Percentiles rank a stretch among this genome's conserved stretches.
Conservation (phyloP, 495 filamentous ascomycete genomes). For the Schizothecium vesticola region DNA sequence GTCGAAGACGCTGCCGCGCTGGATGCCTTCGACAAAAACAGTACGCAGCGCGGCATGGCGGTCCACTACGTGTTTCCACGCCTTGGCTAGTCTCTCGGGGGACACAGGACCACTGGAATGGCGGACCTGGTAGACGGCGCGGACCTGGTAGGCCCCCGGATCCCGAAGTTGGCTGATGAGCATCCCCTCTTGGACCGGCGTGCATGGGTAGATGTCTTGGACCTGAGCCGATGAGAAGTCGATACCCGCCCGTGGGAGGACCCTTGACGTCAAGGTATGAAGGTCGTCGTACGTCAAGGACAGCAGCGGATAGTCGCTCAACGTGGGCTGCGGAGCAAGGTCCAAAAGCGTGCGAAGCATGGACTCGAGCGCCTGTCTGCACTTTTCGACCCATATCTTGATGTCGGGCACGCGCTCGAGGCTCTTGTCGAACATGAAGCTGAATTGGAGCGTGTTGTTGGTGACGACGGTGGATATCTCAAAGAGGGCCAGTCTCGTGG, state of each 20-base stretch:
- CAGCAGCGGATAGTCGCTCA: constrained; percentile 22
- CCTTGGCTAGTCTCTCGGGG: constrained; percentile 34
- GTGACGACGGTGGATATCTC: constrained; percentile 37
- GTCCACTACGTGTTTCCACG: constrained; percentile 51
- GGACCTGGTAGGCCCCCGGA: constrained; percentile 19
- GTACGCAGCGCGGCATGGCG: constrained; percentile 52
- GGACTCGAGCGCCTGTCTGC: constrained; percentile 10
- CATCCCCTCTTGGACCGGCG: constrained; percentile 59
- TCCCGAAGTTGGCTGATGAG: constrained; percentile 23
- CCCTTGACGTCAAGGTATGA: constrained; percentile 4
- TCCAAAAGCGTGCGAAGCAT: constrained; percentile 8
- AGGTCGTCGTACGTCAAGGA: constrained; percentile 17
- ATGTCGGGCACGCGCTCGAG: constrained; percentile 17
- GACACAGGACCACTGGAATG: constrained; percentile 27
- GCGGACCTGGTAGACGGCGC: constrained; percentile 19
- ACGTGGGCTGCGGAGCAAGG: constrained; percentile 11
- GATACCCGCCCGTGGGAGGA: constrained; percentile 18
- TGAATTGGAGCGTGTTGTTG: constrained; percentile 18
- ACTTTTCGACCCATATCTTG: constrained; percentile 14
- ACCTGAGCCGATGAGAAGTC: constrained; percentile 17
- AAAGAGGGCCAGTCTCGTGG: constrained; percentile 50
- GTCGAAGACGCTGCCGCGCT: constrained; percentile 38
- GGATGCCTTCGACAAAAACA: constrained; percentile 50
- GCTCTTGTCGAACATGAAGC: constrained; percentile 37
- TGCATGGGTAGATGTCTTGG: constrained; percentile 46